These are phyloP conservation scores for Phalaenopsis equestris DNA, from an alignment of 106 monocot species.

Conservation along the genomic window DNA sequence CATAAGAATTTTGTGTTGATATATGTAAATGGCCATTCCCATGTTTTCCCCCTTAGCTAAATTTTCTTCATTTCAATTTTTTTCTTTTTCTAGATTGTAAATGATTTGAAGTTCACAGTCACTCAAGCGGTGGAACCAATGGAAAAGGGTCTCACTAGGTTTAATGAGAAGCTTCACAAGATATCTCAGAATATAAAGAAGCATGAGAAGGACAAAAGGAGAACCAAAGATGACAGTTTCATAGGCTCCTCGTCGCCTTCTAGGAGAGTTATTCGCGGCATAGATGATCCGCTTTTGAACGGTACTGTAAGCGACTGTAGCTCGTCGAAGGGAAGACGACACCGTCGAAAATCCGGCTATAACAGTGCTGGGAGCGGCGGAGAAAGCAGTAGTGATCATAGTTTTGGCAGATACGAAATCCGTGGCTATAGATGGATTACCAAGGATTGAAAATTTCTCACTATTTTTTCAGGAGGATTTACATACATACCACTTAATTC, in stretches of 20 bases:
- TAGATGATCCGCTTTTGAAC: conserved; percentile 76
- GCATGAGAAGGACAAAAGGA: conserved; percentile 55
- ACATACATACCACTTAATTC: too few species aligned
- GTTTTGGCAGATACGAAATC: conserved; percentile 47
- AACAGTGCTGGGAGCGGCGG: conserved; percentile 73
- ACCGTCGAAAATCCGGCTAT: conserved; percentile 55
- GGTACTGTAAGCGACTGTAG: conserved; percentile 52
- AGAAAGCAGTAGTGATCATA: conserved; percentile 73
- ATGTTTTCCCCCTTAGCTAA: neutral
- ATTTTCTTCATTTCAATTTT: conserved; percentile 2
- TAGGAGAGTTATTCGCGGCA: conserved; percentile 57
- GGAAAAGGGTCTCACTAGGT: conserved; percentile 72
- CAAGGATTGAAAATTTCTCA: conserved; percentile 31
- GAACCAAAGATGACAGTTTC: conserved; percentile 80
- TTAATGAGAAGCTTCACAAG: conserved; percentile 88
- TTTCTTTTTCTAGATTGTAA: conserved; percentile 55
- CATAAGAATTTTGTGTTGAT: too few species aligned
- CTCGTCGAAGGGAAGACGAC: conserved; percentile 24
- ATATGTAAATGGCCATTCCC: too few species aligned
- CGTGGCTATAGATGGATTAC: conserved; percentile 64
- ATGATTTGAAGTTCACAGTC: conserved; percentile 92
- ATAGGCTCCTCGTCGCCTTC: conserved; percentile 40
- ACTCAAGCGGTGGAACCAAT: conserved; percentile 87
- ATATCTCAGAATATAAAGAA: conserved; percentile 92
- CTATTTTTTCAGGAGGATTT: neutral